phyloP scores from a whole-genome alignment of 768 basidiomycete species.

The Suillus occidentalis region DNA sequence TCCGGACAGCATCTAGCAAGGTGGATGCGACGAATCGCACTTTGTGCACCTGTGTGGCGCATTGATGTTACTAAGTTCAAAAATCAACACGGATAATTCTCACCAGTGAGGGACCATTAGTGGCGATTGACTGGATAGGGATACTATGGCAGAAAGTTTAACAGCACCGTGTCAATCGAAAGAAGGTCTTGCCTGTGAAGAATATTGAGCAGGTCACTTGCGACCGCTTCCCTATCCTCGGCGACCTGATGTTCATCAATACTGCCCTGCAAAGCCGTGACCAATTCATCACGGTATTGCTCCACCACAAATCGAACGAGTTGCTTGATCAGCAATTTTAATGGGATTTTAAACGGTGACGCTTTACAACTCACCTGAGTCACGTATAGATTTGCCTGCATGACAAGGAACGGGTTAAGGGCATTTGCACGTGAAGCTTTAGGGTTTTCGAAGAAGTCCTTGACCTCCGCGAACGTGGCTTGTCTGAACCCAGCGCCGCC shows the following conservation, averaged over 20 bases:
- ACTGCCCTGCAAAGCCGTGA: constrained; percentile 63
- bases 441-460: constrained; percentile 90
- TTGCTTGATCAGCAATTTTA: constrained; percentile 56
- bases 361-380: constrained; percentile 62
- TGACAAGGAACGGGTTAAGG: constrained; percentile 85
- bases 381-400: constrained; percentile 91
- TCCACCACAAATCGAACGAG: constrained; percentile 90
- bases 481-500: constrained; percentile 75
- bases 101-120: constrained; percentile 80
- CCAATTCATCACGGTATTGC: constrained; percentile 86
- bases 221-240: constrained; percentile 80
- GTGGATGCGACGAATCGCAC: constrained; percentile 93
- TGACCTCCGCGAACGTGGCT: constrained; percentile 84
- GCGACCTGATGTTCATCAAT: constrained; percentile 65
- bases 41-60: constrained; percentile 69
- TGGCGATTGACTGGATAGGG: constrained; percentile 90
- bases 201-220: constrained; percentile 83
- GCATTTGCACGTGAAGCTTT: constrained; percentile 84
- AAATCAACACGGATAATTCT: constrained; percentile 19
- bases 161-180: constrained; percentile 6
- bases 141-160: constrained; percentile 50
- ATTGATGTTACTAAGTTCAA: neutral
- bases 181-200: constrained; percentile 60
- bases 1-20: constrained; percentile 78
- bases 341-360: neutral